phyloP scores from a whole-genome alignment of 1,284 basidiomycete genomes.

The Takashimella koratensis region DNA sequence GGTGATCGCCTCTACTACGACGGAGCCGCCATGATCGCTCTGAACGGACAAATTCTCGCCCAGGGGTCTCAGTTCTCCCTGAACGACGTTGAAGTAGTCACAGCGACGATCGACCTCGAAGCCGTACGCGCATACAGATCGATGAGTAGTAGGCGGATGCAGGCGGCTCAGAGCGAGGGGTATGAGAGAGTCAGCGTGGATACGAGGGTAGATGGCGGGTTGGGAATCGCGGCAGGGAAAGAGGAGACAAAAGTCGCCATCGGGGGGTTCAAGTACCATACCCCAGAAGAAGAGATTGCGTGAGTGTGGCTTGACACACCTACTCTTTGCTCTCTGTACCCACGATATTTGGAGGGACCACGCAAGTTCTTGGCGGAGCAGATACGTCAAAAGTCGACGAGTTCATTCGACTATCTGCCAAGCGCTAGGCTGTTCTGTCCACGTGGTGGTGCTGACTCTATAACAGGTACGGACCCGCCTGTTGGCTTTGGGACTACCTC shows the following conservation, averaged over 20 bases:
- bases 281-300: constrained; percentile 96
- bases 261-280: constrained; percentile 70
- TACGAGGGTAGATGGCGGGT: constrained; percentile 60
- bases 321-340: too few species aligned
- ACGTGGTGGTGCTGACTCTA: not conserved
- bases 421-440: too few species aligned
- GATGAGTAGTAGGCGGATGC: constrained; percentile 78
- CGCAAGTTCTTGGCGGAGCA: too few species aligned
- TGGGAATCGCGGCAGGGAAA: constrained; percentile 57
- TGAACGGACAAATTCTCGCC: constrained; percentile 87
- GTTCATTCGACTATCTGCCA: too few species aligned
- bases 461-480: constrained; percentile 92
- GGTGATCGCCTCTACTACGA: constrained; percentile 98
- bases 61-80: constrained; percentile 97
- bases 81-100: constrained; percentile 90
- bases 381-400: too few species aligned
- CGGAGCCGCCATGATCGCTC: constrained; percentile 90
- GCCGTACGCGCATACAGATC: constrained; percentile 86
- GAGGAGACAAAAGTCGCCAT: constrained; percentile 56
- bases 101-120: constrained; percentile 91
- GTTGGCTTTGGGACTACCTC: constrained; percentile 99
- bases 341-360: not conserved
- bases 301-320: constrained; percentile 55
- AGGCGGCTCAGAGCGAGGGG: constrained; percentile 69
- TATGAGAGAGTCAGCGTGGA: constrained; percentile 76